Evolutionary conservation across 2,329 filamentous ascomycete genomes (phyloP).

Genomic region (Aspergillus sp.): DNA sequence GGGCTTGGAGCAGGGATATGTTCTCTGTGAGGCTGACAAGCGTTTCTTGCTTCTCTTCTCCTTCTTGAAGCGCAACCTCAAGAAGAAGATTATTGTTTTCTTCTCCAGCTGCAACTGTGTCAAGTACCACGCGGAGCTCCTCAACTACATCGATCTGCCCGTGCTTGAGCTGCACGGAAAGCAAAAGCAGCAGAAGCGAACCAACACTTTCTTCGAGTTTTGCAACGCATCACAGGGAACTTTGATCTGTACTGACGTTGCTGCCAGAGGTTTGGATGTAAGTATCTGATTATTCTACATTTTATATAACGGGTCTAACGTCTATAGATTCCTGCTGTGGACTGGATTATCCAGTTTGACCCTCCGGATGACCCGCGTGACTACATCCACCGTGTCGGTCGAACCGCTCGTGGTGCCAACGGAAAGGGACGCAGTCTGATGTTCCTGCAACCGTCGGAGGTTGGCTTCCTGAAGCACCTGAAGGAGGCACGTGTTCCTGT

Average conservation of each 20-base stretch:
- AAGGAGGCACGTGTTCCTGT: constrained; percentile 89
- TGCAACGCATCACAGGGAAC: constrained; percentile 79
- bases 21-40: constrained; percentile 88
- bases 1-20: constrained; percentile 91
- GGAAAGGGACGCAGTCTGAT: constrained; percentile 83
- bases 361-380: constrained; percentile 85
- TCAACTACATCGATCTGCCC: constrained; percentile 95
- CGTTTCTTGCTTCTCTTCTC: constrained; percentile 91
- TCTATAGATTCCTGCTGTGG: constrained; percentile 75
- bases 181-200: constrained; percentile 98
- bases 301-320: constrained; percentile 11
- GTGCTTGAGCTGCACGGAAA: constrained; percentile 87
- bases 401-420: constrained; percentile 80
- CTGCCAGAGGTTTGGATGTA: constrained; percentile 85
- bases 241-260: constrained; percentile 93
- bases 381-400: constrained; percentile 94
- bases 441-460: constrained; percentile 87
- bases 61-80: constrained; percentile 84
- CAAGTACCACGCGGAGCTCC: constrained; percentile 89
- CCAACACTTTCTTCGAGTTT: constrained; percentile 98
- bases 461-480: constrained; percentile 86
- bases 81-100: constrained; percentile 98
- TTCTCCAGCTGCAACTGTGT: constrained; percentile 89
- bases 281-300: constrained; percentile 23
- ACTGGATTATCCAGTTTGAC: constrained; percentile 96